phyloP scores from a whole-genome alignment of 2,329 filamentous ascomycete species.

The Cyanodermella asteris region DNA sequence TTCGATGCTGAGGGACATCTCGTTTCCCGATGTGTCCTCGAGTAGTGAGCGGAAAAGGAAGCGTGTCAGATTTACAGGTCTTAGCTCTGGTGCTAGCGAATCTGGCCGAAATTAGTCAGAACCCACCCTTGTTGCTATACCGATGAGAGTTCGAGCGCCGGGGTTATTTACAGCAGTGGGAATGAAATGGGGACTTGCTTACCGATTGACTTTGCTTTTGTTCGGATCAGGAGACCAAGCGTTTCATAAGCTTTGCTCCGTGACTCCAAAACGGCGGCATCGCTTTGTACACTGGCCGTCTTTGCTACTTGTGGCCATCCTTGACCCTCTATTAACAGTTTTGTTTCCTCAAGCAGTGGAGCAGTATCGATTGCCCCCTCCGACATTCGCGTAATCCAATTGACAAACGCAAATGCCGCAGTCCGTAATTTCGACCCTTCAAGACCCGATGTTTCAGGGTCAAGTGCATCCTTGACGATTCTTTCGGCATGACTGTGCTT shows the following conservation, averaged over 20 bases:
- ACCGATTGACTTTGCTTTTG: too few relatives aligned
- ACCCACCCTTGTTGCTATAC: too few relatives aligned
- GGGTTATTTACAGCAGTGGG: too few relatives aligned
- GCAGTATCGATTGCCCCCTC: too few relatives aligned
- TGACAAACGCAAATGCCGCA: conserved; percentile 67
- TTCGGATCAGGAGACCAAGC: conserved; percentile 56
- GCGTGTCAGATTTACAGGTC: conserved; percentile 34
- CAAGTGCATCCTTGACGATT: conserved; percentile 4
- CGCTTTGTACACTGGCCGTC: conserved; percentile 1
- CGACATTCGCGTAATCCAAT: conserved; percentile 65
- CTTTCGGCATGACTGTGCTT: conserved; percentile 1
- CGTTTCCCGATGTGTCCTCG: conserved; percentile 51
- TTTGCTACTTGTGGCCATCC: conserved; percentile 44
- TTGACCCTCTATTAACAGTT: conserved; percentile 51
- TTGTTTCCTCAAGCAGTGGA: too few relatives aligned
- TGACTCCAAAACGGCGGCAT: conserved; percentile 41
- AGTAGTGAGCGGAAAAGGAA: conserved; percentile 74
- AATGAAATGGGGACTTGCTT: too few relatives aligned
- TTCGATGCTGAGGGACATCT: conserved; percentile 70
- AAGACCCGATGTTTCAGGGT: conserved; percentile 33
- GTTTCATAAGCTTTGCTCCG: conserved; percentile 75
- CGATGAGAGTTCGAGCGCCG: too few relatives aligned
- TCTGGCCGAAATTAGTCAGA: too few relatives aligned
- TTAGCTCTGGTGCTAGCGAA: conserved; percentile 27
- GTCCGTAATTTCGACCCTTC: conserved; percentile 62